Base-by-base conservation (phyloP, 1,284 basidiomycete species). In the Anthracocystis panici-leucophaei region DNA sequence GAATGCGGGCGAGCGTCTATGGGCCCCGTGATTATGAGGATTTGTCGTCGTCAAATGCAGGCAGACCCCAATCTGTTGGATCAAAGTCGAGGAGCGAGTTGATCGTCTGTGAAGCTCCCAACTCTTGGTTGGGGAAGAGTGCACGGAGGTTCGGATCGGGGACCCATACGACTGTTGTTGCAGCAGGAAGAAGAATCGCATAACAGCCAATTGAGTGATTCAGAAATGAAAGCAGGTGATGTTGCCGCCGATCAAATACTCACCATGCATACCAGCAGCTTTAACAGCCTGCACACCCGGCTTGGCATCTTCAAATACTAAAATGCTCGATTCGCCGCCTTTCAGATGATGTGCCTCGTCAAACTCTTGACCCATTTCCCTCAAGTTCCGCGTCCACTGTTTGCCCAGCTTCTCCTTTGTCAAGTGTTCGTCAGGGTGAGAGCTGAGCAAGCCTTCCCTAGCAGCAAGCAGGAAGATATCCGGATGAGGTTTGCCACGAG, bases 261-360 rank as follows among this genome's bases (percentile, higher is more conserved):
- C 46, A 81, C 80, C 80, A 31, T 84, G 80, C 82, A 84, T 84
- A 35, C 82, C 82, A 3, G 83, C 83, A 1, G 77, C 75, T 27
- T 78, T 73, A 9, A 77, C 83, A 29, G 83, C 83, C 54, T 79
- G 66, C 0, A 85, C 83, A 20, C 83, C 82, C 2, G 81, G 80
- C 62, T 81, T 74, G 1, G 78, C 85, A 65, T 85, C 85, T 48
- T 85, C 85, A 53, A 85, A 85, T 3, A 85, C 85, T n/a, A 85
- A 57, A 21, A 85, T 66, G 18, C 81, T 70, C 29, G 63, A 63
- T 49, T 85, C 84, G 11, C 63, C 63, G 1, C 84, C 81, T 23
- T 61, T 66, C 9, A 79, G 40, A 41, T 77, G 44, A 27, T 71
- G 57, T 3, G 23, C 58, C 11, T 62, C 64, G 50, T 82, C 83